Percentiles rank a stretch among this genome's conserved stretches.
phyloP scores from a whole-genome alignment of 148 eudicot species.

The Dianthus caryophyllus region DNA sequence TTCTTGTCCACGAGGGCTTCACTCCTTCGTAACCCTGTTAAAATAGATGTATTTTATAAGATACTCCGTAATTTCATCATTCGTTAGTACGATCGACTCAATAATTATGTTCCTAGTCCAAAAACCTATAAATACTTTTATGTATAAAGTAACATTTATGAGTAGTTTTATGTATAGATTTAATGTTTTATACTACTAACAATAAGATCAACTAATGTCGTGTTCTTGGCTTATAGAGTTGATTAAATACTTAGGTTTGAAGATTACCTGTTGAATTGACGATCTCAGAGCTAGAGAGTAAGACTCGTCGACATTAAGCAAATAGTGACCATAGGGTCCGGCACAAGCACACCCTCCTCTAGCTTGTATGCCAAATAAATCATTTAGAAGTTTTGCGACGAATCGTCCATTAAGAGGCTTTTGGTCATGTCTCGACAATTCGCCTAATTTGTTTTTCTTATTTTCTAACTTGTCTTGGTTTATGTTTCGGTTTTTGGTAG shows the following conservation, averaged over 20 bases:
- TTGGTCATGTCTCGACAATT: neutral
- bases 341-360: slow-evolving; percentile 56
- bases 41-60: too few relatives aligned
- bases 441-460: neutral
- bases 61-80: neutral
- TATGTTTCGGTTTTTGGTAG: neutral
- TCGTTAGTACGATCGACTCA: neutral
- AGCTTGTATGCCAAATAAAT: slow-evolving; percentile 45
- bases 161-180: too few relatives aligned
- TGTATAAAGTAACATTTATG: too few relatives aligned
- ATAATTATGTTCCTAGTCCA: too few relatives aligned
- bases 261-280: slow-evolving; percentile 33
- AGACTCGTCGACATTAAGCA: slow-evolving; percentile 31
- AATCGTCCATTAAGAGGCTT: slow-evolving; percentile 47
- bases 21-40: slow-evolving; percentile 42
- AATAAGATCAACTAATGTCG: too few relatives aligned
- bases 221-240: too few relatives aligned
- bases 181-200: too few relatives aligned
- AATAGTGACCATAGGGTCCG: slow-evolving; percentile 45
- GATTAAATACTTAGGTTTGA: neutral
- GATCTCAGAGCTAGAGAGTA: slow-evolving; percentile 34
- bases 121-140: too few relatives aligned
- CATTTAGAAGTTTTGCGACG: slow-evolving; percentile 41
- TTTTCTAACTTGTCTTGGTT: neutral
- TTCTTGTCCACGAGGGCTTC: slow-evolving; percentile 45